phyloP scores from a whole-genome alignment of 2,329 filamentous ascomycete species.

The Penicillium digitatum region DNA sequence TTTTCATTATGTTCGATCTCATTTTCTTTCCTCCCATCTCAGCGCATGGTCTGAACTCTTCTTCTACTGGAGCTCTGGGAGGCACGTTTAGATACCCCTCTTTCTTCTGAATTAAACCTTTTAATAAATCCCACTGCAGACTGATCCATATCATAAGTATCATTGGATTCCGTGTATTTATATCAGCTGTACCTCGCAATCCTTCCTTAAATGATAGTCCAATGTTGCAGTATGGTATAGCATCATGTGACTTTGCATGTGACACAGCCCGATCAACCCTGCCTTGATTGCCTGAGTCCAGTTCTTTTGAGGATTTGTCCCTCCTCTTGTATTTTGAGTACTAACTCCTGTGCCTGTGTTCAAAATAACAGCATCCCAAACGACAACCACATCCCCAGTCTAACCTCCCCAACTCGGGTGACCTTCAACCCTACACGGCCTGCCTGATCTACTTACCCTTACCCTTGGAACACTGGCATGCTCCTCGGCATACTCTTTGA shows the following conservation, averaged over 20 bases:
- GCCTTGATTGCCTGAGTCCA: slow-evolving; percentile 4
- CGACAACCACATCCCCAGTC: neutral
- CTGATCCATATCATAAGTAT: neutral
- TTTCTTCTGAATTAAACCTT: slow-evolving; percentile 14
- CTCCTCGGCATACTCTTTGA: slow-evolving; percentile 18
- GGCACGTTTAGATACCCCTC: slow-evolving; percentile 36
- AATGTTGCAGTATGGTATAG: neutral
- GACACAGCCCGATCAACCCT: slow-evolving; percentile 11
- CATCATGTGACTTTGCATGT: slow-evolving; percentile 12
- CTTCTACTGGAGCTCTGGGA: slow-evolving; percentile 14
- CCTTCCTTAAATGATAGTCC: neutral
- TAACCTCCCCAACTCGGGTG: neutral
- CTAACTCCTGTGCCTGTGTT: neutral
- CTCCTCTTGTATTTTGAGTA: neutral
- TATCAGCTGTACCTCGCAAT: neutral
- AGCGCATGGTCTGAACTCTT: slow-evolving; percentile 6
- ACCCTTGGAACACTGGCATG: too few species aligned
- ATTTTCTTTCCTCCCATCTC: neutral
- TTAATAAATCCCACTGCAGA: neutral
- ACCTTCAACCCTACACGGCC: neutral
- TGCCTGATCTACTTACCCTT: neutral
- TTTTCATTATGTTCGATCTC: neutral
- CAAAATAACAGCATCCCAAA: neutral
- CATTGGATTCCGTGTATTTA: neutral
- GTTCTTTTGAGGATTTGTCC: slow-evolving; percentile 4